phyloP scores from a whole-genome alignment of 2,329 filamentous ascomycete genomes.

The Whalleya microplaca region DNA sequence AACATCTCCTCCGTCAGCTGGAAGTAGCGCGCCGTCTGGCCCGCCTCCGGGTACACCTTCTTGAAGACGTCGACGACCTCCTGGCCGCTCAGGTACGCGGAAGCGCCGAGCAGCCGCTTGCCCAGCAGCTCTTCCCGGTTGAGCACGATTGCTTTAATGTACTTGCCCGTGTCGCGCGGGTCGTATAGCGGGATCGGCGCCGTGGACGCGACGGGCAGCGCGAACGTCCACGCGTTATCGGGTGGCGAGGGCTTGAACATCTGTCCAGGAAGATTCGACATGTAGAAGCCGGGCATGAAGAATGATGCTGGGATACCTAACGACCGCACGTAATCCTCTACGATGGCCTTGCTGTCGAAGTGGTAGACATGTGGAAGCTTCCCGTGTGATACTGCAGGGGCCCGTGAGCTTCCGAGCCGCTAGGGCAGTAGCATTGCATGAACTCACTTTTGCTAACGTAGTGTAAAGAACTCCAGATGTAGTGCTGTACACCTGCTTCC shows the following conservation, averaged over 20 bases:
- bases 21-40: slow-evolving; percentile 41
- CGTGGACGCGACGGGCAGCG: slow-evolving; percentile 35
- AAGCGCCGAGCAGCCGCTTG: slow-evolving; percentile 47
- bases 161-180: slow-evolving; percentile 43
- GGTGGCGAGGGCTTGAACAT: slow-evolving; percentile 32
- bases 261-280: slow-evolving; percentile 50
- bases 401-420: neutral
- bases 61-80: slow-evolving; percentile 47
- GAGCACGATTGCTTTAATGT: slow-evolving; percentile 42
- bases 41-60: slow-evolving; percentile 42
- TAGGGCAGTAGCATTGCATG: neutral
- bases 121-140: slow-evolving; percentile 44
- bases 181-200: slow-evolving; percentile 43
- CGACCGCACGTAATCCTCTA: slow-evolving; percentile 49
- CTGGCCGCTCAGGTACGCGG: slow-evolving; percentile 44
- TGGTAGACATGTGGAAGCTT: slow-evolving; percentile 48
- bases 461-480: slow-evolving; percentile 49
- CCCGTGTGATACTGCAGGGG: slow-evolving; percentile 43
- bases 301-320: slow-evolving; percentile 51
- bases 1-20: slow-evolving; percentile 47
- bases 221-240: slow-evolving; percentile 39
- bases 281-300: slow-evolving; percentile 54
- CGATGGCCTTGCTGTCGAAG: slow-evolving; percentile 61
- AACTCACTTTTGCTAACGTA: slow-evolving; percentile 45
- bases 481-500: slow-evolving; percentile 47